Percentiles rank a stretch among this genome's conserved stretches.
Evolutionary conservation across 2,329 filamentous ascomycete genomes (phyloP).

Genomic region (Pseudogymnoascus sp.): DNA sequence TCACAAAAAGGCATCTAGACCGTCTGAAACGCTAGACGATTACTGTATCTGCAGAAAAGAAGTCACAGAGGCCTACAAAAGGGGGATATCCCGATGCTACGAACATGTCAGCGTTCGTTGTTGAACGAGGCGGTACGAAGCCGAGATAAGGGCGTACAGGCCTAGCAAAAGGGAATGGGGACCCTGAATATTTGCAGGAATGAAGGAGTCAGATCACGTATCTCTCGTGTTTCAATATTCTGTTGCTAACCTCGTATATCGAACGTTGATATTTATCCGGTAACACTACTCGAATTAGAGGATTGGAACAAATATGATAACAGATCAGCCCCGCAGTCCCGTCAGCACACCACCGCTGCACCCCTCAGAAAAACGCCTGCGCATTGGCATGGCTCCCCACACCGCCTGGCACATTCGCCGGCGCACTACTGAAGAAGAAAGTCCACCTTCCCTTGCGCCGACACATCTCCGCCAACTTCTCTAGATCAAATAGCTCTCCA

Average conservation of each 20-base stretch:
- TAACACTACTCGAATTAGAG: neutral
- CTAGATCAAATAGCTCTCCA: constrained; percentile 28
- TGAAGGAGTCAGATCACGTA: neutral
- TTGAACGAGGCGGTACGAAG: neutral
- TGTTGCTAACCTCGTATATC: neutral
- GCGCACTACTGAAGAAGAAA: constrained; percentile 27
- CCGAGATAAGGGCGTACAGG: neutral
- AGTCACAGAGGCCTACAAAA: neutral
- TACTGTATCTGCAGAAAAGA: neutral
- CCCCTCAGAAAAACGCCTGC: constrained; percentile 32
- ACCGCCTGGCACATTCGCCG: constrained; percentile 37
- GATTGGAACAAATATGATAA: neutral
- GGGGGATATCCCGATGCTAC: neutral
- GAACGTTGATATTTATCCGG: neutral
- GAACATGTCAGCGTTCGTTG: neutral
- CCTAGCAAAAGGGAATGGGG: neutral
- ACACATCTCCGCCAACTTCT: constrained; percentile 24
- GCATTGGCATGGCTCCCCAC: constrained; percentile 42
- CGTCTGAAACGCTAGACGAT: neutral
- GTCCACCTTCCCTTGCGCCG: constrained; percentile 24
- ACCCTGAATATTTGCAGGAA: neutral
- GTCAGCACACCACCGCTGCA: neutral
- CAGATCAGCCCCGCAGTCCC: neutral
- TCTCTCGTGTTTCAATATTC: neutral
- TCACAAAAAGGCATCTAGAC: neutral